These are phyloP conservation scores for Mariannaea elegans DNA, from an alignment of 2,329 filamentous ascomycete species.

Conservation along the genomic window DNA sequence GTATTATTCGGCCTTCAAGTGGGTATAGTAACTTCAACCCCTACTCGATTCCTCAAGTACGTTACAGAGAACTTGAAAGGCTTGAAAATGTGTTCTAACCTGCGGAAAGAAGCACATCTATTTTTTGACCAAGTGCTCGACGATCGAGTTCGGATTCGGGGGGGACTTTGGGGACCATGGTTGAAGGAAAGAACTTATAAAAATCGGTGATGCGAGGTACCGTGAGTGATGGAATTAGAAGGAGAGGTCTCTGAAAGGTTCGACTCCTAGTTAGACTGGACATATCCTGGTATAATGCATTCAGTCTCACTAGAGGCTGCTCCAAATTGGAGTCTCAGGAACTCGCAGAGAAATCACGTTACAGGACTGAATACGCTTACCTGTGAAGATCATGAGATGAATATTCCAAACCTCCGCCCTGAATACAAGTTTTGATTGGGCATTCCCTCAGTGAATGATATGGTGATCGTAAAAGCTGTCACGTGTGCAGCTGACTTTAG, in stretches of 20 bases:
- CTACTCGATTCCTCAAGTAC: constrained; percentile 14
- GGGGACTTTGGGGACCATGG: not conserved
- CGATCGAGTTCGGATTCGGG: not conserved
- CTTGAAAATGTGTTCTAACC: not conserved
- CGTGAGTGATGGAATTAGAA: not conserved
- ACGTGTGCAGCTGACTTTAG: no score
- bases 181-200: not conserved
- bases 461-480: no score
- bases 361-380: not conserved
- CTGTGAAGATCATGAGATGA: not conserved
- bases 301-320: not conserved
- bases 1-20: not conserved
- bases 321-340: not conserved
- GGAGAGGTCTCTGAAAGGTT: not conserved
- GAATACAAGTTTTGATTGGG: no score
- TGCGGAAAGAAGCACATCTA: not conserved
- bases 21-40: not conserved
- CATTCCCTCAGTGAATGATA: no score
- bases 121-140: not conserved
- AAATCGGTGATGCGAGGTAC: not conserved
- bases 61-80: not conserved
- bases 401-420: not conserved
- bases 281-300: not conserved
- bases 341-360: not conserved
- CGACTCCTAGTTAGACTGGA: not conserved